Conservation (phyloP, 192 early-diverging fungal species). For the Backusella morwellensis region DNA sequence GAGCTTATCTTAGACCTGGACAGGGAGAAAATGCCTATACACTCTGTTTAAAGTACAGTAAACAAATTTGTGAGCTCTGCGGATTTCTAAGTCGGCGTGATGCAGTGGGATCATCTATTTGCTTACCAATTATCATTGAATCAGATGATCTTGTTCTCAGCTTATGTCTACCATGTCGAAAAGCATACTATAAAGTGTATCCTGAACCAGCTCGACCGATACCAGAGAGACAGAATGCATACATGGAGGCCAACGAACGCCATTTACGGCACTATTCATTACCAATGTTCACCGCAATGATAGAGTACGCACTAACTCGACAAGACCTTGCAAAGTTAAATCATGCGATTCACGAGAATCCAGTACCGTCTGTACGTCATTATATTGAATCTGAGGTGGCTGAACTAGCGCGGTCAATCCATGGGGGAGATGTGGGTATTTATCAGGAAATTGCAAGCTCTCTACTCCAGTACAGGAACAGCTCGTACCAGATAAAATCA, state of each 20-base stretch:
- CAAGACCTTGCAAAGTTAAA: neutral
- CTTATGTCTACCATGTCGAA: neutral
- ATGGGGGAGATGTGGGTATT: neutral
- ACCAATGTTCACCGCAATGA: neutral
- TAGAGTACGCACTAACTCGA: neutral
- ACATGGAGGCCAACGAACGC: neutral
- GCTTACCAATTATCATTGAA: neutral
- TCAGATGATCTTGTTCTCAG: neutral
- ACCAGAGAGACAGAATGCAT: neutral
- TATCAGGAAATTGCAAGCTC: conserved; percentile 1
- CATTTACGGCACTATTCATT: neutral
- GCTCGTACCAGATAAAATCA: neutral
- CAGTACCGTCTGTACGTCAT: neutral
- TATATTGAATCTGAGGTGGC: neutral
- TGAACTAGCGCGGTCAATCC: neutral
- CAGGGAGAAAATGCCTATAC: neutral
- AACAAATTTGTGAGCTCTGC: neutral
- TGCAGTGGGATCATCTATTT: neutral
- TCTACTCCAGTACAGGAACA: neutral
- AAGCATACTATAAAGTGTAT: neutral
- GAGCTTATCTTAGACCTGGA: neutral
- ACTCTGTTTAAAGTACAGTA: neutral
- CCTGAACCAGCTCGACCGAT: neutral
- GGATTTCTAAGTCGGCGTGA: neutral
- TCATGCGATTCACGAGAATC: neutral